These are phyloP conservation scores for Candida tammaniensis DNA, from an alignment of 805 yeast species.

Conservation along the genomic window DNA sequence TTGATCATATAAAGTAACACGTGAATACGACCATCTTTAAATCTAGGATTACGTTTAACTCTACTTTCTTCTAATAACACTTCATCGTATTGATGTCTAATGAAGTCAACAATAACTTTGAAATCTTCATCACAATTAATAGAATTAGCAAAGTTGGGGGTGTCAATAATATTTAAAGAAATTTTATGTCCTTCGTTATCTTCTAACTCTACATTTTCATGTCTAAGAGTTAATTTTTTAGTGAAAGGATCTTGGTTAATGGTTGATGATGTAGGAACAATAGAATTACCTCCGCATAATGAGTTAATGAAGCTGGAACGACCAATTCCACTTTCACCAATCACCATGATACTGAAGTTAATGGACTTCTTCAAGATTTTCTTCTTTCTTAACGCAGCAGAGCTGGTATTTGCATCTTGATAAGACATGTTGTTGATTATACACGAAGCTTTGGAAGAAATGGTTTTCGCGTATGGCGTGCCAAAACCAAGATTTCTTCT, in stretches of 20 bases:
- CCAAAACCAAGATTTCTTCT: too few relatives aligned
- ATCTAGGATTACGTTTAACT: constrained; percentile 80
- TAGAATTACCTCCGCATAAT: constrained; percentile 77
- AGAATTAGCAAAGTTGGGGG: constrained; percentile 80
- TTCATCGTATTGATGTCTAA: constrained; percentile 81
- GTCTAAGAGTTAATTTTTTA: constrained; percentile 59
- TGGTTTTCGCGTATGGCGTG: too few relatives aligned
- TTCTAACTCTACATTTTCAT: constrained; percentile 79
- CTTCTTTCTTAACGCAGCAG: constrained; percentile 52
- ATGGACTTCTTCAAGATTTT: constrained; percentile 80
- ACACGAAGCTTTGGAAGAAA: constrained; percentile 1
- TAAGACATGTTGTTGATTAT: constrained; percentile 5
- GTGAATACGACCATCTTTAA: constrained; percentile 81
- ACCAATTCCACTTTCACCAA: constrained; percentile 86
- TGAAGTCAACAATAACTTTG: constrained; percentile 68
- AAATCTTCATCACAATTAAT: constrained; percentile 67
- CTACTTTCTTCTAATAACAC: constrained; percentile 76
- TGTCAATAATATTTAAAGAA: constrained; percentile 70
- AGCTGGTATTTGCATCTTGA: constrained; percentile 19
- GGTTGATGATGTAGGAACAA: constrained; percentile 70
- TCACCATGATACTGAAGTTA: constrained; percentile 81
- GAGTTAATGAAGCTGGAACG: constrained; percentile 92
- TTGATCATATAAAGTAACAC: constrained; percentile 46
- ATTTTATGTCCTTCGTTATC: constrained; percentile 85
- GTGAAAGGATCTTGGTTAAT: constrained; percentile 52